Conservation (phyloP, 805 yeast species). For the Teunomyces kruisii region DNA sequence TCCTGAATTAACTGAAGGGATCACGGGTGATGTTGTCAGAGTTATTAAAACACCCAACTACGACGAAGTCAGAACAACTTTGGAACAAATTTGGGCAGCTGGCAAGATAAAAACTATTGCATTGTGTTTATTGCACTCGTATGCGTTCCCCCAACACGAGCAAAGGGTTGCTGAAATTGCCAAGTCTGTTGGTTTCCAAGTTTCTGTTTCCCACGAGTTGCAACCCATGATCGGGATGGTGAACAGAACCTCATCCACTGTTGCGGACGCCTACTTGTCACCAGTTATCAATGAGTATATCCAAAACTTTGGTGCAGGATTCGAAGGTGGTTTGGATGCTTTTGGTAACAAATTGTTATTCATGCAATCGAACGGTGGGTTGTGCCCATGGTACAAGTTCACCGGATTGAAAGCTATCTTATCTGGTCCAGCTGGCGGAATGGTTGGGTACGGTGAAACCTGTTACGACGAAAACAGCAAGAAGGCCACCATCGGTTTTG, state of each 20-base stretch:
- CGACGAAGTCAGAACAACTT: constrained; percentile 18
- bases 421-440: constrained; percentile 98
- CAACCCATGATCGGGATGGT: constrained; percentile 48
- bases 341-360: constrained; percentile 64
- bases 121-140: constrained; percentile 40
- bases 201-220: constrained; percentile 39
- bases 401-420: constrained; percentile 86
- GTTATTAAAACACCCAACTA: constrained; percentile 33
- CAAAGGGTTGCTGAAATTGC: constrained; percentile 33
- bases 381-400: constrained; percentile 78
- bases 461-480: constrained; percentile 48
- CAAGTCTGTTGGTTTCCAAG: constrained; percentile 35
- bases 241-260: constrained; percentile 41
- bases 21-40: constrained; percentile 33
- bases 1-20: constrained; percentile 34
- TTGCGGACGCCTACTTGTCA: constrained; percentile 44
- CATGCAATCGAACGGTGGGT: constrained; percentile 97
- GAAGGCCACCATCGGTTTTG: constrained; percentile 39
- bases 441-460: constrained; percentile 87
- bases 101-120: constrained; percentile 32
- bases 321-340: constrained; percentile 38
- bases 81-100: constrained; percentile 22
- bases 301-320: constrained; percentile 38
- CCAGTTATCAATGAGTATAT: constrained; percentile 39
- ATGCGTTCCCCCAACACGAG: constrained; percentile 42